Percentiles rank a stretch among this genome's conserved stretches.
These are phyloP conservation scores for Gracilaria domingensis DNA, from an alignment of 23 red algal species.

Conservation along the genomic window DNA sequence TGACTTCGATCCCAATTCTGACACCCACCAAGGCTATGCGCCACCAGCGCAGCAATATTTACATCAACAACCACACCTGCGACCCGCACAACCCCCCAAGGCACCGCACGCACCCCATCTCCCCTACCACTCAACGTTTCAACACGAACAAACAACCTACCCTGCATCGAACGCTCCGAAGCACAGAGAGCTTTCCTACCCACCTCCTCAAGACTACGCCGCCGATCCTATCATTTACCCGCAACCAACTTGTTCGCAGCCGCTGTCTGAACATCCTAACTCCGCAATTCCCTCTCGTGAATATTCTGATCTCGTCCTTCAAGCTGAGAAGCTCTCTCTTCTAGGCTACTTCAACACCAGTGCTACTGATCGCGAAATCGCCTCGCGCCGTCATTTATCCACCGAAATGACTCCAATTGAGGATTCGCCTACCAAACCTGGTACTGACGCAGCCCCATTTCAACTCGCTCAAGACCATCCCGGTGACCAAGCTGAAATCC, in stretches of 20 bases:
- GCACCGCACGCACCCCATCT: background rate
- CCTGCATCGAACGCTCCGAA: background rate
- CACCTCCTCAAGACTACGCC: constrained; percentile 7
- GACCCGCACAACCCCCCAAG: background rate
- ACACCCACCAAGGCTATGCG: constrained; percentile 4
- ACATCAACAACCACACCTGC: constrained; percentile 21
- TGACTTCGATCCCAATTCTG: background rate
- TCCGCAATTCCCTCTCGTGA: background rate
- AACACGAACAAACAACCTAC: constrained; percentile 12
- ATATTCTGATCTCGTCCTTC: background rate
- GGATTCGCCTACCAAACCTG: background rate
- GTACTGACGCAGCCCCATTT: background rate
- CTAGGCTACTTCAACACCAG: constrained; percentile 23
- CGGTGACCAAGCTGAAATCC: background rate
- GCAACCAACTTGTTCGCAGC: constrained; percentile 2
- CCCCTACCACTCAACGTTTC: background rate
- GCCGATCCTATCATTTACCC: constrained; percentile 16
- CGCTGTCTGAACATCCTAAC: constrained; percentile 12
- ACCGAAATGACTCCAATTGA: constrained; percentile 25
- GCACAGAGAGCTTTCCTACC: background rate
- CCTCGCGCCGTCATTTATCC: background rate
- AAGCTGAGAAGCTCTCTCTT: background rate
- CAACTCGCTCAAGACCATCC: background rate
- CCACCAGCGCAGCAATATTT: constrained; percentile 25
- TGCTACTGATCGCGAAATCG: background rate